A percentile compares a stretch with the other conserved stretches of the same genome.
These are phyloP conservation scores for Filobasidium uniguttulatum DNA, from an alignment of 1,284 basidiomycete genomes.

Conservation along the genomic window DNA sequence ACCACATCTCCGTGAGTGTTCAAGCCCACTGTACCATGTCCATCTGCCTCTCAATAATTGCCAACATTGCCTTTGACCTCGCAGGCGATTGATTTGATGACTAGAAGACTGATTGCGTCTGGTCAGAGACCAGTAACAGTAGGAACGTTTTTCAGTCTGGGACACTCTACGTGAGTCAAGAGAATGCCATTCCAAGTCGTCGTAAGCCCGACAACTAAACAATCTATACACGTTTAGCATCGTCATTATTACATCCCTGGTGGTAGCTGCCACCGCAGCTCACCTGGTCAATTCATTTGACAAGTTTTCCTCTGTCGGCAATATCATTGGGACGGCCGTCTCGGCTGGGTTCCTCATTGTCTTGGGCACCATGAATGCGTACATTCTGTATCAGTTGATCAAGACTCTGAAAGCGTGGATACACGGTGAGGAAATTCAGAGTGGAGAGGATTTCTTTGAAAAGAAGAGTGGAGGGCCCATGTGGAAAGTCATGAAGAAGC, in stretches of 20 bases:
- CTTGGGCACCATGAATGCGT: conserved; percentile 10
- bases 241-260: conserved; percentile 11
- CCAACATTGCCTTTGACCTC: not conserved
- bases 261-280: conserved; percentile 9
- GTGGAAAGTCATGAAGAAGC: conserved; percentile 8
- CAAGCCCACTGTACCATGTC: no score
- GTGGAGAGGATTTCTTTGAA: conserved; percentile 6
- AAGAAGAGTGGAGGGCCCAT: conserved; percentile 9
- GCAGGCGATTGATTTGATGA: conserved; percentile 13
- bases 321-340: conserved; percentile 13
- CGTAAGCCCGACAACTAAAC: no score
- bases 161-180: conserved; percentile 11
- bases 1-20: conserved; percentile 10
- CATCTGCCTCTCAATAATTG: no score
- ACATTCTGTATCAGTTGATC: conserved; percentile 7
- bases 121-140: conserved; percentile 14
- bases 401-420: conserved; percentile 2
- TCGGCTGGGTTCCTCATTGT: conserved; percentile 10
- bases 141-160: conserved; percentile 13
- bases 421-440: conserved; percentile 5
- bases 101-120: conserved; percentile 7
- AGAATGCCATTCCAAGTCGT: no score
- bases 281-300: conserved; percentile 7
- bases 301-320: conserved; percentile 9
- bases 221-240: not conserved